Conservation (phyloP, 805 yeast species). For the Tetrapisispora arboricola region DNA sequence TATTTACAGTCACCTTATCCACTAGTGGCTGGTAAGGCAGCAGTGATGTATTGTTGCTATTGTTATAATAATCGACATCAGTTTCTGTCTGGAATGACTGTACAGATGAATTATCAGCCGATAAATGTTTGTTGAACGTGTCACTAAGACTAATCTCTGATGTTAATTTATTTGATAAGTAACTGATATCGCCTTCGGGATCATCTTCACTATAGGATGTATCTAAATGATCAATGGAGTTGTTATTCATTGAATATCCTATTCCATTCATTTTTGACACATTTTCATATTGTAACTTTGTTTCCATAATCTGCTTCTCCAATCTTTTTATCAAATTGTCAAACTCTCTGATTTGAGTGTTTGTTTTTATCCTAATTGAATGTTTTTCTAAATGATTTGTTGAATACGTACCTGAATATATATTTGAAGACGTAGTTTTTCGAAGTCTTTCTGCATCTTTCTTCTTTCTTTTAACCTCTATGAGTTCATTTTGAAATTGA, state of each 20-base stretch:
- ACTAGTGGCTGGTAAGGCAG: neutral
- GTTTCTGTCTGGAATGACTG: neutral
- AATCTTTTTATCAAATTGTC: conserved; percentile 22
- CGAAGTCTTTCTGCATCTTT: conserved; percentile 19
- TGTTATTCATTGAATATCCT: neutral
- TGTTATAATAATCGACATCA: neutral
- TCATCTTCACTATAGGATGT: neutral
- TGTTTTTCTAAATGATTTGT: conserved; percentile 29
- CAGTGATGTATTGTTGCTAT: neutral
- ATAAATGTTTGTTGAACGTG: neutral
- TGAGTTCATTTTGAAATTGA: conserved; percentile 17
- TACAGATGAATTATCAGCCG: neutral
- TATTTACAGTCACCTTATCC: conserved; percentile 4
- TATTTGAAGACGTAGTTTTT: conserved; percentile 22
- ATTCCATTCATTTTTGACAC: conserved; percentile 4
- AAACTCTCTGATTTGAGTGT: conserved; percentile 25
- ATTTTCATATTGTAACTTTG: conserved; percentile 19
- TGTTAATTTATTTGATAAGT: neutral
- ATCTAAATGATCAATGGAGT: neutral
- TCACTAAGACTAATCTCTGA: neutral
- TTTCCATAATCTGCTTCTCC: conserved; percentile 18
- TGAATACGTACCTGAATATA: conserved; percentile 27
- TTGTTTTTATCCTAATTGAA: conserved; percentile 26
- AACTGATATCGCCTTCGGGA: neutral
- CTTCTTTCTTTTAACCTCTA: conserved; percentile 14